Conservation (phyloP, 768 basidiomycete genomes). For the Leccinum rimulosum region DNA sequence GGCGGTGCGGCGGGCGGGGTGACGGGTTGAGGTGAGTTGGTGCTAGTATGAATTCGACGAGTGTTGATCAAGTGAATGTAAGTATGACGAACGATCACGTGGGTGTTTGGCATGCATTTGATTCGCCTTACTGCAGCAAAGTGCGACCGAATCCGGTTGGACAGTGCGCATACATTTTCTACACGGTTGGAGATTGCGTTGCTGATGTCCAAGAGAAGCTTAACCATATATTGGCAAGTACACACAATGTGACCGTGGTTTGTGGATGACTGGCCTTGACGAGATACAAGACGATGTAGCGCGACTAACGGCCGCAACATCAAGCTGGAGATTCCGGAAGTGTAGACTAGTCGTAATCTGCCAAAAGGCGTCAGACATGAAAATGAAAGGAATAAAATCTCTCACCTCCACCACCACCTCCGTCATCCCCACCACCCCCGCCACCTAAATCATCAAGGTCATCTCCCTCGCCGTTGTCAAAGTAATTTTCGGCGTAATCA, state of each 20-base stretch:
- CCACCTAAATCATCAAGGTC: slow-evolving; percentile 77
- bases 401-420: slow-evolving; percentile 47
- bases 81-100: slow-evolving; percentile 19
- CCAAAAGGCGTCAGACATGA: background rate
- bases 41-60: background rate
- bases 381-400: background rate
- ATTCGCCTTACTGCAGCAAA: background rate
- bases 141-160: background rate
- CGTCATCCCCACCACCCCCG: slow-evolving; percentile 62
- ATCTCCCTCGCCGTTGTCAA: slow-evolving; percentile 85
- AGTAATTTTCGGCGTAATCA: slow-evolving; percentile 88
- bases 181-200: background rate
- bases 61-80: background rate
- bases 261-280: background rate
- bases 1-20: slow-evolving; percentile 10
- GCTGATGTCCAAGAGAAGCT: background rate
- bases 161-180: background rate
- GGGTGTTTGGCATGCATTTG: slow-evolving; percentile 10
- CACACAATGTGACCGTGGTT: background rate
- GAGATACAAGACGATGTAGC: background rate
- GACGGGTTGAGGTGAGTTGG: background rate
- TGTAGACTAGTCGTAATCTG: slow-evolving; percentile 28
- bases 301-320: slow-evolving; percentile 5
- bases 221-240: background rate
- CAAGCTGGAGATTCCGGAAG: background rate